Base-by-base conservation (phyloP, 345 rosid genomes). In the Bruguiera sexangula region DNA sequence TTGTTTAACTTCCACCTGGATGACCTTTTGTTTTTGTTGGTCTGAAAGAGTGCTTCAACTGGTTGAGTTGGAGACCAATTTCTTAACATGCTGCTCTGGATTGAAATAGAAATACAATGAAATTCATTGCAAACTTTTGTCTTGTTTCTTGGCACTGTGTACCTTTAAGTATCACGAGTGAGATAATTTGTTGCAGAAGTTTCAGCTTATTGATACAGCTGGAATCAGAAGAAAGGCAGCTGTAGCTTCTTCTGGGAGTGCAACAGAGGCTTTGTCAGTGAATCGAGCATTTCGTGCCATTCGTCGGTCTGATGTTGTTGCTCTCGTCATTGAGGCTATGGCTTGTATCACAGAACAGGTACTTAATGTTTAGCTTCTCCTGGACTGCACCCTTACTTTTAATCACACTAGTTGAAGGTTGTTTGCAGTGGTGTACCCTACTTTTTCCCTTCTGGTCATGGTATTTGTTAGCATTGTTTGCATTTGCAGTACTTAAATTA, bases 261-360 rank as follows among this genome's bases (percentile, higher is more conserved):
- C 84, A 21, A 94, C 97, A 5, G 97, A 94, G 83, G 89, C 95
- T 63, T 77, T 94, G 79, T 94, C 98, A 26, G 97, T 94, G 66
- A 91, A 91, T 71, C 86, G 97, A 80, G 98, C 97, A 79, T 87
- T 94, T 55, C 89, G 91, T 57, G 98, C 97, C 68, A 78, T 94
- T 73, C 91, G 91, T 36, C 95, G 95, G 55, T 91, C 98, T 68
- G 98, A 94, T 77, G 97, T 94, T 59, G 96, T 91, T 68, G 96
- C 98, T 73, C 93, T 94, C 60, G 93, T 94, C 82, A 87, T 94
- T 78, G 98, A 94, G 83, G 97, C 97, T 73, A 43, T 94, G 96
- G 95, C 96, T 66, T 94, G 96, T 73, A 88, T 89, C 76, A 91
- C 97, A 46, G 98, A 94, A 76, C 98, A 94, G 95, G 98, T 94